Evolutionary conservation across 345 rosid species (phyloP), one percentile per base, ranked within the genome.

Genomic region (Populus davidiana): DNA sequence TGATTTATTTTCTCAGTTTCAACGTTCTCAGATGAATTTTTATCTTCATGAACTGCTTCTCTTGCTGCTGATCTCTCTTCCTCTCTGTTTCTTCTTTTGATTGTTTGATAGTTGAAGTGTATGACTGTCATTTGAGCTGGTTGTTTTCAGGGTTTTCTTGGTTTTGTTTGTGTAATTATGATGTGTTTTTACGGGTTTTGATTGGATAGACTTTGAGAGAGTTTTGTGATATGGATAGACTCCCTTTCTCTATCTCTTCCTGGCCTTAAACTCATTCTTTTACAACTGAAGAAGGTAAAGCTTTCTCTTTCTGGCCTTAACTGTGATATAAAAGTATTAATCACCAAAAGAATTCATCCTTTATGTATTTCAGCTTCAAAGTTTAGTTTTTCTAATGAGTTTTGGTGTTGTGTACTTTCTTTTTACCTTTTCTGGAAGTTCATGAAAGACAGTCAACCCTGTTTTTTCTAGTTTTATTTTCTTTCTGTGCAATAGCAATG

Each of bases 101-200:
- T 33, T 33, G 4, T 33, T 33, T 33, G 35, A 14, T 62, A 5
- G 67, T 38, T 74, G n/a, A 71, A 33, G 43, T 50, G 7, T 47
- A 31, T 31, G 33, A 52, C 74, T 33, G 39, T 20, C 62, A 52
- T 50, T 20, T 71, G 74, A 71, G 74, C 64, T 71, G 62, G 68
- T 72, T 36, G 31, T 75, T 49, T 41, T 43, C 67, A 39, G 27
- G 59, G 71, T 13, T 71, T 69, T 39, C 35, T 72, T 75, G 70
- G 63, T 69, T 44, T 39, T 72, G 56, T 66, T 72, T 71, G 23
- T 74, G 35, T 23, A 82, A 76, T 83, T 82, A 8, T 68, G 70
- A 1, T 61, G 56, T 49, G 35, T 69, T 76, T 75, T 27, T 20
- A 44, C n/a, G 70, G 18, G 13, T 56, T 74, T 76, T 75, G 31